Conservation (phyloP, 140 eudicot genomes). For the Bidens hawaiensis region DNA sequence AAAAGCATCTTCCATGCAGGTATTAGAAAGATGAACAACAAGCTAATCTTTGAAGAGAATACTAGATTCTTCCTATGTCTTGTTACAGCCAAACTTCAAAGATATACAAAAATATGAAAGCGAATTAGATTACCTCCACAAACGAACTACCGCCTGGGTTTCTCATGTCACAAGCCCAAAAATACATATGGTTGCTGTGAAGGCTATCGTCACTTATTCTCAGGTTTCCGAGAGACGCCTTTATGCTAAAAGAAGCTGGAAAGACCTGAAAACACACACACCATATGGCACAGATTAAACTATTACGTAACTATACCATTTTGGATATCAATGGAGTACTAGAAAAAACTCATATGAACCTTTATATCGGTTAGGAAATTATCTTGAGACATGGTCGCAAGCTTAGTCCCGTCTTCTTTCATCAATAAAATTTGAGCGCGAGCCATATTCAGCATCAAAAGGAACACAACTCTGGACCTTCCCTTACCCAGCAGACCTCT, state of each 20-base stretch:
- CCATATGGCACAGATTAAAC: slow-evolving; percentile 1
- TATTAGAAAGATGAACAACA: slow-evolving; percentile 5
- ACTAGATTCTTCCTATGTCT: background rate
- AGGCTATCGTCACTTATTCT: slow-evolving; percentile 94
- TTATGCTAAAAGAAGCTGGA: slow-evolving; percentile 93
- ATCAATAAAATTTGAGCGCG: slow-evolving; percentile 83
- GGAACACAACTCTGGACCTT: slow-evolving; percentile 77
- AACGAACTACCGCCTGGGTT: slow-evolving; percentile 98
- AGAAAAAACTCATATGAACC: slow-evolving; percentile 34
- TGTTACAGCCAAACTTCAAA: background rate
- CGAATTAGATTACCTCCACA: slow-evolving; percentile 67
- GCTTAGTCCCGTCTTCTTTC: slow-evolving; percentile 85
- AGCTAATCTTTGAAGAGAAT: background rate
- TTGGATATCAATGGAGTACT: background rate
- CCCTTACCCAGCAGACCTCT: slow-evolving; percentile 87
- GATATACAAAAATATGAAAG: background rate
- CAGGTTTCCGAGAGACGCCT: slow-evolving; percentile 95
- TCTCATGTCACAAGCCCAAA: slow-evolving; percentile 99
- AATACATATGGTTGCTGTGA: slow-evolving; percentile 61
- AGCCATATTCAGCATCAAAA: slow-evolving; percentile 67
- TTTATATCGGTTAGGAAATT: slow-evolving; percentile 86
- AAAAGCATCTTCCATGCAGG: slow-evolving; percentile 1
- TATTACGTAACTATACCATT: background rate
- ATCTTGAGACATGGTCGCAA: slow-evolving; percentile 92
- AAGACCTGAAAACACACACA: slow-evolving; percentile 58